Evolutionary conservation across 495 filamentous ascomycete species (phyloP), one percentile per base, ranked within the genome.

Genomic region (Ramalina intermedia): DNA sequence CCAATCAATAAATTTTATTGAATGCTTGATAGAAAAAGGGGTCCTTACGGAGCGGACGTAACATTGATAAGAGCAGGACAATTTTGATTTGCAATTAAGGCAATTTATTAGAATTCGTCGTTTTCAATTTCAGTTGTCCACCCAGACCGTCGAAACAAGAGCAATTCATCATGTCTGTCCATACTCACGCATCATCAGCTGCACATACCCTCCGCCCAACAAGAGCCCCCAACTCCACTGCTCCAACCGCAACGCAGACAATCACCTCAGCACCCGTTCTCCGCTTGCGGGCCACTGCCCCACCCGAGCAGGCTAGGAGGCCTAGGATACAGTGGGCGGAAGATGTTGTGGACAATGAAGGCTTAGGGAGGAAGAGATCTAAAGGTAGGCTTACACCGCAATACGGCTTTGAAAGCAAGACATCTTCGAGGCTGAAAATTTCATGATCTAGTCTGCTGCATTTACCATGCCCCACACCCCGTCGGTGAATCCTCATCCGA

Each of bases 341-440:
- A 56, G 85, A 89, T 62, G 90, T 96, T 6, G 69, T 99, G 6
- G 88, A 99, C 67, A 99, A 99, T 58, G 91, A 99, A 63, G 89
- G 89, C 4, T 73, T 96, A 64, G 87, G 88, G 5, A 84, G 81
- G 65, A 99, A 96, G 68, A 85, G 76, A 39, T 90, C 84, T 0
- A 99, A 99, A 82, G 87, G 89, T 88, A 60, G 37, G 58, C 8
- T 14, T 14, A 39, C n/a, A 16, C 21, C 29, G 39, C 40, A 20
- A n/a, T 29, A n/a, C 48, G 26, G 9, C 13, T 35, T 45, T n/a
- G 37, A n/a, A 23, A 24, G 29, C 29, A 33, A 33, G 7, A 7
- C 23, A 24, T 33, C 12, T 33, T 33, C 27, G 29, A 33, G 29
- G 29, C 29, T 33, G 27, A 33, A 2, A 33, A 4, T 42, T 40